Base-by-base conservation (phyloP, 192 early-diverging fungal genomes). In the Podila minutissima region DNA sequence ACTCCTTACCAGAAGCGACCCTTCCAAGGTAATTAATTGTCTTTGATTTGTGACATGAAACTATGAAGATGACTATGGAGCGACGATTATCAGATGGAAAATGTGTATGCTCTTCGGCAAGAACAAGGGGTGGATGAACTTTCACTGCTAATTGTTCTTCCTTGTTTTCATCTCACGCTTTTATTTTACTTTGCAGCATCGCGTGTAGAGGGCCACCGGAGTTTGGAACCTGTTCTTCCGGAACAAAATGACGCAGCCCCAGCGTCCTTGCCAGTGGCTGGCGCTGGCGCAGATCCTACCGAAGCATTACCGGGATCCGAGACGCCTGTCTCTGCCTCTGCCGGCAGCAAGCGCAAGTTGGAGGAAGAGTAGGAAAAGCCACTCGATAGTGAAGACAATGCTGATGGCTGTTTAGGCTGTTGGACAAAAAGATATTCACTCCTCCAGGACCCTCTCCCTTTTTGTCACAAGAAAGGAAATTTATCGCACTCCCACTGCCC, bases 161-260 rank as follows among this genome's bases (percentile, higher is more conserved):
- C 26, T 17, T 24, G 15, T 29, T 31, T 33, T 22, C 4, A n/a
- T 60, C 59, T 60, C 19, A 0, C 28, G 10, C 59, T 17, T 31
- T 33, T 24, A 26, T 15, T 60, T 17, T 11, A 46, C 41, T 15
- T 46, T 46, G 3, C 41, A 46, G 41, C 13, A 46, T 46, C 41
- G 12, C 41, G 41, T 46, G 41, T 17, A 10, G 41, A 46, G 13
- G 41, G 41, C 15, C 12, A 46, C 2, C 41, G 41, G 41, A 46
- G 41, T 46, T 46, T 46, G 41, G 41, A 46, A 46, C 41, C 15
- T n/a, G 53, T 55, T 55, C 53, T 24, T n/a, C 24, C 53, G 20
- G 53, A 55, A 24, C 53, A 55, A 55, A 55, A 55, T 26, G 53
- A 55, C 24, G 53, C 53, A 55, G 41, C 15, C 41, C 53, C 53